A percentile compares a stretch with the other conserved stretches of the same genome.
phyloP scores from a whole-genome alignment of 768 basidiomycete genomes.

The Leccinum longicurvipes region DNA sequence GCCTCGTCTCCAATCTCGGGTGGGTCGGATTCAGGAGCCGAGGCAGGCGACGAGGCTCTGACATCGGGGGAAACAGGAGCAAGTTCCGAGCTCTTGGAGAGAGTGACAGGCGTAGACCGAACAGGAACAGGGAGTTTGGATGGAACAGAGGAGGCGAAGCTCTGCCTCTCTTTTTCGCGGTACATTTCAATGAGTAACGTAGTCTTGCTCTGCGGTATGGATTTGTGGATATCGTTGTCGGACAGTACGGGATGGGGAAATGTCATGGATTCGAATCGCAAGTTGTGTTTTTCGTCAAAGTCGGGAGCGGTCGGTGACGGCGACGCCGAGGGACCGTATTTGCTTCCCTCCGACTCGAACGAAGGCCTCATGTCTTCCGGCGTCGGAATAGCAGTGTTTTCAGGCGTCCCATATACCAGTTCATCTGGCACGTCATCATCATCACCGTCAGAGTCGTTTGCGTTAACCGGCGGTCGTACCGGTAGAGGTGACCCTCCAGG shows the following conservation, averaged over 20 bases:
- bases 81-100: conserved; percentile 7
- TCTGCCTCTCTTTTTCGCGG: conserved; percentile 61
- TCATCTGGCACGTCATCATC: conserved; percentile 30
- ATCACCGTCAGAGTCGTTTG: conserved; percentile 34
- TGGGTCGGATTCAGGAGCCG: conserved; percentile 20
- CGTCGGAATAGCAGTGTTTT: conserved; percentile 13
- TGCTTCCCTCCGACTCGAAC: conserved; percentile 32
- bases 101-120: conserved; percentile 9
- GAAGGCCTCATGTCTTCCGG: conserved; percentile 30
- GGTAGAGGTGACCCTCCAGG: conserved; percentile 27
- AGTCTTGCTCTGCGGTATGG: conserved; percentile 53
- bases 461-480: conserved; percentile 27
- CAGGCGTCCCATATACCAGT: conserved; percentile 31
- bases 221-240: conserved; percentile 12
- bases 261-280: conserved; percentile 29
- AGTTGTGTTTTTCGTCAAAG: conserved; percentile 23
- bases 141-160: conserved; percentile 4
- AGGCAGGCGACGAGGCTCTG: conserved; percentile 14
- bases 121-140: conserved; percentile 37
- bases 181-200: conserved; percentile 85
- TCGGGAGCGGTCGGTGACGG: conserved; percentile 28
- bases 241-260: conserved; percentile 17
- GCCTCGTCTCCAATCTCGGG: conserved; percentile 29
- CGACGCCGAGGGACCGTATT: conserved; percentile 32
- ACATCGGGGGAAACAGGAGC: background rate